Base-by-base conservation (phyloP, 108 stramenopile species). In the Skeletonema marinoi region DNA sequence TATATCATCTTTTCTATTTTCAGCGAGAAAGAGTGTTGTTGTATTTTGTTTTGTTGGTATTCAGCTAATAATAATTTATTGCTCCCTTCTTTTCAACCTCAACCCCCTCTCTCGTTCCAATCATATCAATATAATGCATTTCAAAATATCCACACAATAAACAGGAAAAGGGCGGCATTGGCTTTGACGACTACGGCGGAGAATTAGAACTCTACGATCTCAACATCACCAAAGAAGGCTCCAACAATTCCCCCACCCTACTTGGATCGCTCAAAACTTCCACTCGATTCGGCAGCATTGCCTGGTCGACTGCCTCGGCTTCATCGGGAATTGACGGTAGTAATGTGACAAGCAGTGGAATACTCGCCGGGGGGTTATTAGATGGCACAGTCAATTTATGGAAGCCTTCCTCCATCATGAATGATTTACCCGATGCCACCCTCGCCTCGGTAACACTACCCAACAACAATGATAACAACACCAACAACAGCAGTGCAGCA, bases 131-230 rank as follows among this genome's bases (percentile, higher is more conserved):
- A 48, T 13, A 0, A 6, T 5, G 7, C n/a, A 13, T 29, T 32
- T 61, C 41, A 36, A 42, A 32, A 54, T 16, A 39, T 21, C 33
- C 54, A 19, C 38, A 60, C 58, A 30, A 48, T 17, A 29, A 17
- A 60, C 56, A 75, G 74, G 74, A 75, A 77, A 77, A 77, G 62
- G 75, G 75, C 38, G 75, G 75, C 32, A 60, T 32, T 30, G 64
- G 68, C 3, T 99, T 98, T 80, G 98, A 99, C 65, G 97, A 97
- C 72, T 94, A 96, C 65, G 97, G 98, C 9, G 97, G 97, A 8
- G 91, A 93, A 71, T 71, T 98, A 16, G 96, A 97, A 71, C 61
- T 98, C 9, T 97, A 97, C 81, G 87, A 87, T 73, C 67, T 97
- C 51, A 87, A 78, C 70, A 78, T 90, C 35, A 54, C 65, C 60